Evolutionary conservation across 805 yeast genomes (phyloP), one percentile per base, ranked within the genome.

Genomic region (Yamadazyma phyllophila): DNA sequence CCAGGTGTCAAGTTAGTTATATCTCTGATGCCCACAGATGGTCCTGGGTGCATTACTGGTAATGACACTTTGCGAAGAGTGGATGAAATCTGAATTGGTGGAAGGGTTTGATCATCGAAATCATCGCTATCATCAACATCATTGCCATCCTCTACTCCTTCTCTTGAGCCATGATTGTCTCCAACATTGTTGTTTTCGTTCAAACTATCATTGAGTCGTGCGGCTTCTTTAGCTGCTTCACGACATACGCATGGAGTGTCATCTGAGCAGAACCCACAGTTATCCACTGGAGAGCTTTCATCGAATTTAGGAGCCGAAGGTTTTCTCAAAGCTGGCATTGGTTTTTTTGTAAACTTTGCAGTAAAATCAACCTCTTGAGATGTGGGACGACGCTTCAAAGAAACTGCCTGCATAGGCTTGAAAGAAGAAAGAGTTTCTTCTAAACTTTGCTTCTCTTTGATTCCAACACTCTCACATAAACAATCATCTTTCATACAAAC

Each of bases 211-310:
- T 61, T 65, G 46, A 73, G 57, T 26, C 61, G 53, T 2, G 74
- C 77, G 1, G 76, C 77, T 56, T 76, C 81, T 53, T 73, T 71
- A 2, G 81, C 83, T 13, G 80, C 86, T 54, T 89, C 97, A 24
- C 92, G 80, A 62, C 97, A 92, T 2, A 92, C 86, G 66, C 98
- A 92, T 2, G 96, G 91, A 0, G 96, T 83, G 54, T 83, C 94
- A 54, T 88, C 96, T 0, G 96, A 81, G 60, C 98, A 92, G 64
- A 92, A 91, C 0, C 98, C 98, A 65, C 98, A 92, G 47, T 85
- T 81, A 53, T 87, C 95, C 48, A 74, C 72, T 6, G 81, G 77
- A 1, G 79, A 76, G 32, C 65, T 65, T 41, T 75, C 79, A 48
- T 73, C 67, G 46, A 73, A 69, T 16, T 56, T 1, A 51, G 50